Evolutionary conservation across 306 rosid genomes (phyloP).

Genomic region (Chamaecrista fasciculata): DNA sequence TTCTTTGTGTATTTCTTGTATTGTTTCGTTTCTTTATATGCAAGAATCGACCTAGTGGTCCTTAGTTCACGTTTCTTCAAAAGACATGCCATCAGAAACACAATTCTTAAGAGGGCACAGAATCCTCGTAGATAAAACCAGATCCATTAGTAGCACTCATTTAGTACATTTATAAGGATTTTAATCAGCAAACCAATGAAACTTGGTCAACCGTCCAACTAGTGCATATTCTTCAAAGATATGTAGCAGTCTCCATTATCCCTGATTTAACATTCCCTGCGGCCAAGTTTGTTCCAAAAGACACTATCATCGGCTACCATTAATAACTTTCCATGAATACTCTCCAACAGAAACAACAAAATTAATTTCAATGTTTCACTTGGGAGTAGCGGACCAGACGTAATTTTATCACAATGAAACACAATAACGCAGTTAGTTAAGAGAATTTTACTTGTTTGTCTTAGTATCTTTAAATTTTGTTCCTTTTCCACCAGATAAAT

Average conservation of each 20-base stretch:
- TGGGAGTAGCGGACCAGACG: slow-evolving; percentile 3
- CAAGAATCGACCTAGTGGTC: not conserved
- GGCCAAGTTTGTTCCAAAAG: slow-evolving; percentile 4
- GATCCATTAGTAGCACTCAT: not conserved
- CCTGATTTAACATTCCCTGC: not conserved
- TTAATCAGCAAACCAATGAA: not conserved
- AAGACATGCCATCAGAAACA: not conserved
- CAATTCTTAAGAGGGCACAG: not conserved
- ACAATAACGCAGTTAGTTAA: not conserved
- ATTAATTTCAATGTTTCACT: not conserved
- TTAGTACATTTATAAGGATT: not conserved
- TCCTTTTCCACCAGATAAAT: not conserved
- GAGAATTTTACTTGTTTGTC: not conserved
- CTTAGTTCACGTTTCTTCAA: not conserved
- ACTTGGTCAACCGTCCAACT: not conserved
- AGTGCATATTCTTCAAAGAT: not conserved
- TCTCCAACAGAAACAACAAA: slow-evolving; percentile 30
- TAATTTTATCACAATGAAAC: slow-evolving; percentile 16
- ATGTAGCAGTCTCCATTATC: not conserved
- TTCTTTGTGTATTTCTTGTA: too few relatives aligned
- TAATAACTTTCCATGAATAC: slow-evolving; percentile 7
- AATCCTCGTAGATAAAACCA: not conserved
- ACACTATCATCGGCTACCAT: slow-evolving; percentile 4
- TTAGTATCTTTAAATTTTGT: not conserved
- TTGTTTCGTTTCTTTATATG: not conserved